These are phyloP conservation scores for Coccomyxa sp. DNA, from an alignment of 139 green algal genomes.

Conservation along the genomic window DNA sequence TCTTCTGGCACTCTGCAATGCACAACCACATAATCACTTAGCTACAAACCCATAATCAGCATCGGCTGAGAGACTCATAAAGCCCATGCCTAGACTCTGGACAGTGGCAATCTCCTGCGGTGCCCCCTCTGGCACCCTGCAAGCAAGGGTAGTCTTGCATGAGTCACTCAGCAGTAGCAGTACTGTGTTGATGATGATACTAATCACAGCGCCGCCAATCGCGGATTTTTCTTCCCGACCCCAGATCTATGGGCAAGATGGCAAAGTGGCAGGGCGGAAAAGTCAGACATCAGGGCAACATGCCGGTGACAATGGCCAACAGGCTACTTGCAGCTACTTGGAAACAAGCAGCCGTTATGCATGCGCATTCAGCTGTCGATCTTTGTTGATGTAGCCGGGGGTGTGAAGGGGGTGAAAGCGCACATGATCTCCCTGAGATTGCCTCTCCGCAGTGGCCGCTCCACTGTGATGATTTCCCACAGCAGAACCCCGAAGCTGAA, in stretches of 20 bases:
- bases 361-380: neutral
- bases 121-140: constrained; percentile 14
- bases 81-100: too few relatives aligned
- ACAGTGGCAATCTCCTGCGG: too few relatives aligned
- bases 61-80: neutral
- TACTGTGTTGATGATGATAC: too few relatives aligned
- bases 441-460: constrained; percentile 17
- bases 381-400: too few relatives aligned
- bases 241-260: neutral
- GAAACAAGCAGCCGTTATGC: neutral
- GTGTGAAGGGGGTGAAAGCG: too few relatives aligned
- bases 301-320: neutral
- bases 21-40: too few relatives aligned
- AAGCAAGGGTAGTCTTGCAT: too few relatives aligned
- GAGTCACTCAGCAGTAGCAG: too few relatives aligned
- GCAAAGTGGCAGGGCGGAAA: too few relatives aligned
- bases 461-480: constrained; percentile 23
- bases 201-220: neutral
- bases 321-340: neutral
- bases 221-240: too few relatives aligned
- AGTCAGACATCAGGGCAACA: neutral
- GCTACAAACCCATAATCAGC: too few relatives aligned
- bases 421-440: constrained; percentile 8
- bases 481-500: constrained; percentile 27
- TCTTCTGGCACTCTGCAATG: neutral